These are phyloP conservation scores for Podospora pseudopauciseta DNA, from an alignment of 495 filamentous ascomycete genomes.

Conservation along the genomic window DNA sequence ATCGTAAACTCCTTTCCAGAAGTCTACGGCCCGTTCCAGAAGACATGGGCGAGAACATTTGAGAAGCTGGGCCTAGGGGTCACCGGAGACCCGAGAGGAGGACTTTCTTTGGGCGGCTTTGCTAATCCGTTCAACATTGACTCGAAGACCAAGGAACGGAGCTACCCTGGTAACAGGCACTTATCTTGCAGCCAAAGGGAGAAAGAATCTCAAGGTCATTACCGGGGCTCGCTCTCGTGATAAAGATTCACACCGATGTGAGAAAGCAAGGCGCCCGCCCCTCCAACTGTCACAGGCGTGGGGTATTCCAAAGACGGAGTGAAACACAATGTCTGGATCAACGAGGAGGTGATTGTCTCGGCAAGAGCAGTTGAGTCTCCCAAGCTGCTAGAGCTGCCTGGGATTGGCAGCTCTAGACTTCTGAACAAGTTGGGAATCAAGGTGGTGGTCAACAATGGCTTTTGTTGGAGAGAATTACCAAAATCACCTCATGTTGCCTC, in stretches of 20 bases:
- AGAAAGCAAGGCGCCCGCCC: slow-evolving; percentile 17
- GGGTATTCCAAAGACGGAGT: slow-evolving; percentile 44
- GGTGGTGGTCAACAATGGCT: slow-evolving; percentile 46
- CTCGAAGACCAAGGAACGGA: not conserved
- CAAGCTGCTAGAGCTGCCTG: slow-evolving; percentile 47
- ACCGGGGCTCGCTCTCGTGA: not conserved
- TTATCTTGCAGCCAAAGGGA: not conserved
- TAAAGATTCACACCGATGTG: slow-evolving; percentile 23
- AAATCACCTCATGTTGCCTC: slow-evolving; percentile 18
- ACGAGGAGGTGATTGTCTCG: slow-evolving; percentile 52
- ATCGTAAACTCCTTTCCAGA: not conserved
- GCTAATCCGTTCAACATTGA: not conserved
- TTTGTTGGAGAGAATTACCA: slow-evolving; percentile 46
- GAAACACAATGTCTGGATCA: slow-evolving; percentile 37
- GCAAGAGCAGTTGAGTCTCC: slow-evolving; percentile 51
- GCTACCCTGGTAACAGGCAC: not conserved
- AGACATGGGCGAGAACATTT: not conserved
- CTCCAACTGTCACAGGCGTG: slow-evolving; percentile 37
- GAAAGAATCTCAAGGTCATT: not conserved
- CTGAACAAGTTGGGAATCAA: slow-evolving; percentile 39
- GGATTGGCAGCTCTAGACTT: slow-evolving; percentile 35
- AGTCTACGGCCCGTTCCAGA: not conserved
- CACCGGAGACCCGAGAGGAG: slow-evolving; percentile 1
- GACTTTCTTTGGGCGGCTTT: not conserved
- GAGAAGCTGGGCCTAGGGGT: not conserved